These are phyloP conservation scores for Backusella macrospora DNA, from an alignment of 192 early-diverging fungal species.

Conservation along the genomic window DNA sequence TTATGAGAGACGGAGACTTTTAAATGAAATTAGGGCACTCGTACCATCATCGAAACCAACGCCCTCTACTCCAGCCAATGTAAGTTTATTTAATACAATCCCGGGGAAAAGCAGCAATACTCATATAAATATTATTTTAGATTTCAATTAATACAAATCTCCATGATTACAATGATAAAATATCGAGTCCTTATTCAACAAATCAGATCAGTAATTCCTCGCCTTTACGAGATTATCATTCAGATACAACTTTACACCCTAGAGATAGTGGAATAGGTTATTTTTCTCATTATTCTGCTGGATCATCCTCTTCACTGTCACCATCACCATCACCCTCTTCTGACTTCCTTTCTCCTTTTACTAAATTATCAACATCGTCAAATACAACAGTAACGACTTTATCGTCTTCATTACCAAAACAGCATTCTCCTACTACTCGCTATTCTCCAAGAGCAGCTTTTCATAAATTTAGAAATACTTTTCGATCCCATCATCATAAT, in stretches of 20 bases:
- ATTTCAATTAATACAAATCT: constrained; percentile 32
- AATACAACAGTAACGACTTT: not conserved
- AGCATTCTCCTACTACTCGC: constrained; percentile 21
- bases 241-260: not conserved
- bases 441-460: constrained; percentile 32
- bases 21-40: constrained; percentile 40
- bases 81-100: constrained; percentile 11
- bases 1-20: constrained; percentile 34
- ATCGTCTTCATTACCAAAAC: not conserved
- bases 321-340: constrained; percentile 26
- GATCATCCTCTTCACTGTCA: constrained; percentile 15
- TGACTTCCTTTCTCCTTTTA: not conserved
- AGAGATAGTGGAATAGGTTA: constrained; percentile 23
- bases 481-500: constrained; percentile 6
- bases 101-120: not conserved
- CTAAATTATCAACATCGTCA: not conserved
- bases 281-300: constrained; percentile 9
- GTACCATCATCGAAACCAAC: constrained; percentile 1
- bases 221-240: constrained; percentile 1
- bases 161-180: constrained; percentile 19
- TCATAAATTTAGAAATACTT: constrained; percentile 23
- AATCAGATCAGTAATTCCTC: not conserved
- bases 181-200: constrained; percentile 2
- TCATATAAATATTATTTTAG: not conserved
- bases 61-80: constrained; percentile 16